Conservation (phyloP, 768 basidiomycete genomes). For the Neoboletus brunneissimus region DNA sequence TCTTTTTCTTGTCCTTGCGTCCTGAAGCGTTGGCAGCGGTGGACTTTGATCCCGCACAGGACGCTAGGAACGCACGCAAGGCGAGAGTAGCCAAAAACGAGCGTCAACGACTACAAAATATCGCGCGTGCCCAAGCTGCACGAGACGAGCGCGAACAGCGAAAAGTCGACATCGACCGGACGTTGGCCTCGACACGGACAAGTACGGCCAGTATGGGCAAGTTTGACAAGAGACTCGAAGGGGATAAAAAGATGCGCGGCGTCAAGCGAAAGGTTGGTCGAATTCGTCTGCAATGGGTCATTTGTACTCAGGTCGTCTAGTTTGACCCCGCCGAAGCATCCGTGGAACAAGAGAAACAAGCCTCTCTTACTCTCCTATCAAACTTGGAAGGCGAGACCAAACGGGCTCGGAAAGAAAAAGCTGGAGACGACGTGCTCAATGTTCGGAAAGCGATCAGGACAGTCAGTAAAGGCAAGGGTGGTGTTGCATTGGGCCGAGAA, state of each 20-base stretch:
- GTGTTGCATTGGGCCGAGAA: slow-evolving; percentile 52
- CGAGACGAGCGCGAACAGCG: slow-evolving; percentile 44
- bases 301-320: slow-evolving; percentile 37
- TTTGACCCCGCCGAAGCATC: slow-evolving; percentile 82
- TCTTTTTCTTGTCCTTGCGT: not conserved
- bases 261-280: slow-evolving; percentile 85
- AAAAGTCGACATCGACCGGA: slow-evolving; percentile 72
- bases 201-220: slow-evolving; percentile 96
- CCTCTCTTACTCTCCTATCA: slow-evolving; percentile 71
- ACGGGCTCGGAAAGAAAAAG: slow-evolving; percentile 44
- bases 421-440: slow-evolving; percentile 62
- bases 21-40: slow-evolving; percentile 46
- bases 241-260: slow-evolving; percentile 85
- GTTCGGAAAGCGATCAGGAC: slow-evolving; percentile 83
- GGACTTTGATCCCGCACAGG: slow-evolving; percentile 76
- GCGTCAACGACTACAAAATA: slow-evolving; percentile 69
- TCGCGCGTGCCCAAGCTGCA: slow-evolving; percentile 51
- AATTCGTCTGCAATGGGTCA: not conserved
- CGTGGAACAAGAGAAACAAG: slow-evolving; percentile 62
- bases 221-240: slow-evolving; percentile 87
- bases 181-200: slow-evolving; percentile 68
- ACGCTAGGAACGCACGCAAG: slow-evolving; percentile 76
- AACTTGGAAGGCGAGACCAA: slow-evolving; percentile 73
- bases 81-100: slow-evolving; percentile 82
- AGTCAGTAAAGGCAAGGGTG: slow-evolving; percentile 68